phyloP scores from a whole-genome alignment of 768 basidiomycete species.

The Tylopilus intermedius region DNA sequence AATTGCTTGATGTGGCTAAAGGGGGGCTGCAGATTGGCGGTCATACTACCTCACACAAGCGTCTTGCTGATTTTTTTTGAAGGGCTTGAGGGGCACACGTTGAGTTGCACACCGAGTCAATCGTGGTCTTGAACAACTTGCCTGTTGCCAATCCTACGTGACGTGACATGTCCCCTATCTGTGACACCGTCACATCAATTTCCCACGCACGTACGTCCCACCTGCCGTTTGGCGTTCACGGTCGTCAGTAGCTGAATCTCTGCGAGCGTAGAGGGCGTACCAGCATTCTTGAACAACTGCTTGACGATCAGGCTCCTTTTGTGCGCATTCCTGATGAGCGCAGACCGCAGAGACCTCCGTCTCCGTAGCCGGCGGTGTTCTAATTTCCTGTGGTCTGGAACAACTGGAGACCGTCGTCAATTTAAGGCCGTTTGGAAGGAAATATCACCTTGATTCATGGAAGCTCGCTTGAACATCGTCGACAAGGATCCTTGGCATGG shows the following conservation, averaged over 20 bases:
- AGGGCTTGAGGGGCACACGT: conserved; percentile 26
- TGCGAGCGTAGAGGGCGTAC: conserved; percentile 4
- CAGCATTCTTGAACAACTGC: background rate
- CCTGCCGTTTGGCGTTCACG: background rate
- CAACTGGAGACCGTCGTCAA: background rate
- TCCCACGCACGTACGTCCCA: conserved; percentile 10
- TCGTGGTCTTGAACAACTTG: conserved; percentile 30
- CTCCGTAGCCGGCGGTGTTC: conserved; percentile 8
- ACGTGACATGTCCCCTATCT: conserved; percentile 28
- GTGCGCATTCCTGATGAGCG: background rate
- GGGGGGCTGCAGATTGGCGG: conserved; percentile 12
- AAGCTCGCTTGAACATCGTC: background rate
- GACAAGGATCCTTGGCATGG: background rate
- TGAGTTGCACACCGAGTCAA: conserved; percentile 23
- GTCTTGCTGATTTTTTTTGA: conserved; percentile 18
- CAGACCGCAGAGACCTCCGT: background rate
- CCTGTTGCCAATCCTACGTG: conserved; percentile 22
- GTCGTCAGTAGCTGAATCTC: background rate
- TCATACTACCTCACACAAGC: conserved; percentile 28
- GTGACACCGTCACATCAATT: conserved; percentile 23
- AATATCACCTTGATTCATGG: conserved; percentile 4
- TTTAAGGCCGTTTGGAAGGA: background rate
- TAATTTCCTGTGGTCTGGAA: conserved; percentile 11
- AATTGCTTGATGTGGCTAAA: conserved; percentile 6
- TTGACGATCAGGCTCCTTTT: background rate